Base-by-base conservation (phyloP, 2,329 filamentous ascomycete genomes). In the Ceratocystis albifundus region DNA sequence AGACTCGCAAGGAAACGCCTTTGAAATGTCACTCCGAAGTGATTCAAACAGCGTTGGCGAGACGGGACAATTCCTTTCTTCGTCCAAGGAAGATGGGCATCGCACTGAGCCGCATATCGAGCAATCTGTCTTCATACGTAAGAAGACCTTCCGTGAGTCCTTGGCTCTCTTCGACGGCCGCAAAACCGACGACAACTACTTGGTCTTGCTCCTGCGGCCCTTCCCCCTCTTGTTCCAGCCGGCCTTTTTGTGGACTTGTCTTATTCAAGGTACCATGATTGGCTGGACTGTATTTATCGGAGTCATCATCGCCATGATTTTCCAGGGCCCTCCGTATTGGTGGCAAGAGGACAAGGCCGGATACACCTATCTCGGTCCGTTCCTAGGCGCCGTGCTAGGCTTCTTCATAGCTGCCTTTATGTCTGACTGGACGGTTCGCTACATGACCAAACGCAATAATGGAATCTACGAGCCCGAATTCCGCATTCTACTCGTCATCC, bases 231-330 rank as follows among this genome's bases (percentile, higher is more conserved):
- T 96, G 71, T 74, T 88, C 5, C 92, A 96, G 73, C 92, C 91
- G 0, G 89, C 89, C 6, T 90, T 96, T 70, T 75, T 95, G 50
- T 96, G 90, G 89, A 80, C 79, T 28, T 80, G 80, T 71, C 79
- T 96, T 2, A 89, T 92, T 62, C 92, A 96, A 79, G 92, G 92
- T 17, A 84, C 89, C 3, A 84, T 96, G 72, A 96, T 96, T 72
- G 93, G 92, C 70, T 97, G 93, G 92, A 96, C 92, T 0, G 89
- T 96, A 17, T 90, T 96, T 72, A 93, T 96, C 70, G 88, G 89
- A 66, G 87, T 94, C 68, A 85, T 94, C 70, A 78, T 95, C 59
- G 88, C 87, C n/a, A 84, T 87, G 68, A 86, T 95, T 70, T 93
- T 94, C 77, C 81, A 95, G 61, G 86, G 87, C 1, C 87, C 88